phyloP scores from a whole-genome alignment of 495 filamentous ascomycete species.

The Penicillium silybi region DNA sequence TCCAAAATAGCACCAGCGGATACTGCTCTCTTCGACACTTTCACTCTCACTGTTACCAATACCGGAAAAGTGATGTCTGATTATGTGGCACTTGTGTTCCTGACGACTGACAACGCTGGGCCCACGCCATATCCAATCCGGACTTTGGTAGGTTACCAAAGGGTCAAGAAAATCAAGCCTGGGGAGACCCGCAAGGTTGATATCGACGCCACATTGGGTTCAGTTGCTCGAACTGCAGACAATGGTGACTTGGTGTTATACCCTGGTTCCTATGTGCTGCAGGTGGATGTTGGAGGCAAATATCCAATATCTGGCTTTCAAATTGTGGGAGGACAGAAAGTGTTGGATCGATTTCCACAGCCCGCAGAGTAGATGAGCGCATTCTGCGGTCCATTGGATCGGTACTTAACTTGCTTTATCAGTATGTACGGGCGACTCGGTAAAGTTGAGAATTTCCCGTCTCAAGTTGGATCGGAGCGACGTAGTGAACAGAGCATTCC shows the following conservation, averaged over 20 bases:
- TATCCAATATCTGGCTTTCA: not conserved
- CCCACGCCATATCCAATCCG: conserved; percentile 55
- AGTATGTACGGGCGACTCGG: too few relatives aligned
- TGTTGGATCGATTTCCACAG: not conserved
- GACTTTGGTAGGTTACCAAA: conserved; percentile 49
- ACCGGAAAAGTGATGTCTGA: conserved; percentile 48
- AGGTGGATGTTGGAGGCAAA: conserved; percentile 39
- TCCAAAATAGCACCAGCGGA: not conserved
- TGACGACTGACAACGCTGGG: conserved; percentile 41
- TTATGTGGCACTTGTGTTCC: conserved; percentile 51
- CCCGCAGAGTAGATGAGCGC: not conserved
- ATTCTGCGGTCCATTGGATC: not conserved
- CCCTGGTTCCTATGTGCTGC: conserved; percentile 51
- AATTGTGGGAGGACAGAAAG: not conserved
- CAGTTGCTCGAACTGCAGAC: conserved; percentile 48
- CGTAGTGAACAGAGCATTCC: too few relatives aligned
- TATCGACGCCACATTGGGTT: conserved; percentile 49
- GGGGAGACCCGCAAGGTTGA: conserved; percentile 27
- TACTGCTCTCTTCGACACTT: conserved; percentile 39
- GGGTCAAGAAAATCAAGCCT: conserved; percentile 39
- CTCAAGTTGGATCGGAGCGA: too few relatives aligned
- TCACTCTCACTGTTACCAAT: conserved; percentile 41
- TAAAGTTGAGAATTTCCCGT: too few relatives aligned
- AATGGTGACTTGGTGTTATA: conserved; percentile 54
- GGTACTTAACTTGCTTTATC: not conserved